These are phyloP conservation scores for Colletotrichum spinosum DNA, from an alignment of 2,329 filamentous ascomycete species.

Conservation along the genomic window DNA sequence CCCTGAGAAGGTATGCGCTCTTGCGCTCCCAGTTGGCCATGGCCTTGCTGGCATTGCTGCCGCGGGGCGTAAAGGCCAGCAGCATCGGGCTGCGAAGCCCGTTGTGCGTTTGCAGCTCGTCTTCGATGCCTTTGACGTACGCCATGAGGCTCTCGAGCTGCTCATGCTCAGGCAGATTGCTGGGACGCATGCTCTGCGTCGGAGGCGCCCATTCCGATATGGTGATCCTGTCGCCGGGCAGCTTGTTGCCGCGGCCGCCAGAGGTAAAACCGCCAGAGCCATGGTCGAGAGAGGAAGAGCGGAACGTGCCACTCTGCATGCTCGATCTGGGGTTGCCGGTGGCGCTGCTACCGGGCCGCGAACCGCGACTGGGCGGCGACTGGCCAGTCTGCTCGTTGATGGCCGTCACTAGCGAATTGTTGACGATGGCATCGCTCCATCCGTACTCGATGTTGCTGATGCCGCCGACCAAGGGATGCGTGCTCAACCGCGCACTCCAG, in stretches of 20 bases:
- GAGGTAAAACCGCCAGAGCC: slow-evolving; percentile 41
- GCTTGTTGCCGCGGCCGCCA: slow-evolving; percentile 63
- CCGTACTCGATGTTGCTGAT: slow-evolving; percentile 98
- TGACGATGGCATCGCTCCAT: slow-evolving; percentile 89
- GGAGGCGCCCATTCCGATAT: slow-evolving; percentile 93
- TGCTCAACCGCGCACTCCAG: slow-evolving; percentile 94
- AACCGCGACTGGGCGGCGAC: slow-evolving; percentile 46
- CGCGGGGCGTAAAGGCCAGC: slow-evolving; percentile 87
- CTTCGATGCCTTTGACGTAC: slow-evolving; percentile 89
- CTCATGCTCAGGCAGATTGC: slow-evolving; percentile 80
- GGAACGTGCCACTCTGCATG: slow-evolving; percentile 63
- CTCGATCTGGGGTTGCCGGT: slow-evolving; percentile 54
- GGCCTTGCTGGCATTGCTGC: slow-evolving; percentile 82
- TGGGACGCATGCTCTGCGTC: slow-evolving; percentile 89
- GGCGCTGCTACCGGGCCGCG: slow-evolving; percentile 64
- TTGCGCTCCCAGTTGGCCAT: slow-evolving; percentile 99
- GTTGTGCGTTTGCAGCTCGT: slow-evolving; percentile 88
- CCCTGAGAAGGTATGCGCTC: slow-evolving; percentile 87
- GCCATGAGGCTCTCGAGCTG: slow-evolving; percentile 80
- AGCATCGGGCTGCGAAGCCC: slow-evolving; percentile 88
- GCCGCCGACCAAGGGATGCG: slow-evolving; percentile 90
- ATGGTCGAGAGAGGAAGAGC: slow-evolving; percentile 73
- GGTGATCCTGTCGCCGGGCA: slow-evolving; percentile 86
- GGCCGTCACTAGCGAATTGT: slow-evolving; percentile 64
- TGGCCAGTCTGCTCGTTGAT: slow-evolving; percentile 60